phyloP scores from a whole-genome alignment of 2,329 filamentous ascomycete species.

The Pochonia chlamydosporia region DNA sequence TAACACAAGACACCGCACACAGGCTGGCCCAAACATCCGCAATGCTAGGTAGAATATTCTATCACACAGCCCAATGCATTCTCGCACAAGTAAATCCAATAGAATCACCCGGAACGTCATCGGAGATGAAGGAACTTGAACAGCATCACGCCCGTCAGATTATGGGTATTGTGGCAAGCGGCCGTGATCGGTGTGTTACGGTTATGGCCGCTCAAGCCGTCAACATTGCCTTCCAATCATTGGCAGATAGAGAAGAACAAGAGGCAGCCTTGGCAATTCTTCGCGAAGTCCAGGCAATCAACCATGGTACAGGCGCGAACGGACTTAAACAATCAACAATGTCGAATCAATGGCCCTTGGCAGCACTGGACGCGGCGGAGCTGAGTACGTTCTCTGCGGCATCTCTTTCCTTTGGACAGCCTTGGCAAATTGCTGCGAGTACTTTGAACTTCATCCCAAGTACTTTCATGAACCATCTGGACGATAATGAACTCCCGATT shows the following conservation, averaged over 20 bases:
- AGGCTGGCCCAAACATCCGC: conserved; percentile 31
- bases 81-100: conserved; percentile 75
- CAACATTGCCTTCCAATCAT: conserved; percentile 67
- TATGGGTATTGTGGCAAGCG: conserved; percentile 83
- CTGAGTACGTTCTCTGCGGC: neutral
- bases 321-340: neutral
- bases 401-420: neutral
- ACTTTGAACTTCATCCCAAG: neutral
- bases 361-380: neutral
- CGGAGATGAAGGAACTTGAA: conserved; percentile 65
- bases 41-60: conserved; percentile 78
- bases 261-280: conserved; percentile 76
- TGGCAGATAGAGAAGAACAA: conserved; percentile 66
- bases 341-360: neutral
- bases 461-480: neutral
- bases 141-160: conserved; percentile 75
- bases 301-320: neutral
- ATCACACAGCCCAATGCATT: conserved; percentile 79
- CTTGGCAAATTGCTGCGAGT: neutral
- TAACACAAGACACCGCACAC: neutral
- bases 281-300: conserved; percentile 26
- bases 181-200: conserved; percentile 73
- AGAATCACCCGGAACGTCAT: conserved; percentile 48
- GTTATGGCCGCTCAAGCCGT: conserved; percentile 75
- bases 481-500: conserved; percentile 9